These are phyloP conservation scores for Purshia tridentata DNA, from an alignment of 306 rosid genomes.

Conservation along the genomic window DNA sequence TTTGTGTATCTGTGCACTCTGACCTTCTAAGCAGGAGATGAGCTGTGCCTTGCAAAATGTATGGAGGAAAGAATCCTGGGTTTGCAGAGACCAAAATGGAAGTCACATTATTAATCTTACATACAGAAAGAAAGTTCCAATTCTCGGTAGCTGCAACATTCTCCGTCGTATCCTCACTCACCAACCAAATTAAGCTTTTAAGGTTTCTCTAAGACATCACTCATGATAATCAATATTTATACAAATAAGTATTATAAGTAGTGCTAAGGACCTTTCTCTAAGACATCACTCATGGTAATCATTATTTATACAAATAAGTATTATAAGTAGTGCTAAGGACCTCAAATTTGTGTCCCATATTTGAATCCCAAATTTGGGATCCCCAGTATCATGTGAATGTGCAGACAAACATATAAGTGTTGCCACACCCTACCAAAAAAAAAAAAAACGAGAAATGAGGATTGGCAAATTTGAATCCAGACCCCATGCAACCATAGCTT, in stretches of 20 bases:
- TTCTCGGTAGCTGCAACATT: conserved; percentile 27
- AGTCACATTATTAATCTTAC: conserved; percentile 28
- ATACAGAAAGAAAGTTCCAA: conserved; percentile 19
- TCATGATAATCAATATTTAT: conserved; percentile 7
- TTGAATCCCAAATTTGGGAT: no score
- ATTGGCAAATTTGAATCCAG: no score
- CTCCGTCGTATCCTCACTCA: conserved; percentile 21
- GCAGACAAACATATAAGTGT: no score
- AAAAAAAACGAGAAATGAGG: no score
- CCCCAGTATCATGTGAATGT: no score
- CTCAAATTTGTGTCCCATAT: no score
- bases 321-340: no score
- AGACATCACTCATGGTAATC: conserved; percentile 6
- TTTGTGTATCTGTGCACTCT: conserved; percentile 24
- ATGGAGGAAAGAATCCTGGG: conserved; percentile 33
- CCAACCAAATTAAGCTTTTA: conserved; percentile 13
- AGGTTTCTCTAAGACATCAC: conserved; percentile 18
- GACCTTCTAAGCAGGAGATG: conserved; percentile 47
- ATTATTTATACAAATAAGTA: neutral
- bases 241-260: neutral
- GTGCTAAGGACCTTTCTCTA: neutral
- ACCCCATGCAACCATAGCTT: no score
- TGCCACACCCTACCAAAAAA: no score
- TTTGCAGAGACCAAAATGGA: conserved; percentile 45
- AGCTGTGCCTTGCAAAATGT: conserved; percentile 38